These are phyloP conservation scores for Pholiota conissans DNA, from an alignment of 768 basidiomycete species.

Conservation along the genomic window DNA sequence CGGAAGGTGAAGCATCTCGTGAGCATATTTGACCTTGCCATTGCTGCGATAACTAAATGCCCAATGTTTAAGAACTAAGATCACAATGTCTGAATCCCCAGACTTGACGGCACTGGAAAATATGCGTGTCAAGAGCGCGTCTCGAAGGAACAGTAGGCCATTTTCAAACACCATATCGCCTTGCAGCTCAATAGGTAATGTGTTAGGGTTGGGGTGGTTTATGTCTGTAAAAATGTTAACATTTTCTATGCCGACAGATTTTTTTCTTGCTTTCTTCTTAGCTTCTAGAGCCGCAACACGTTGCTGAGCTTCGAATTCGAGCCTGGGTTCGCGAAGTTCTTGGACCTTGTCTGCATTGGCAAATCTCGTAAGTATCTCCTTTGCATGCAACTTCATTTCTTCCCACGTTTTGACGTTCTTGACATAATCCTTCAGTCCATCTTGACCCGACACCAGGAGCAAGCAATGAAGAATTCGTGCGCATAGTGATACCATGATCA, in stretches of 20 bases:
- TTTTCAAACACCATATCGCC: slow-evolving; percentile 31
- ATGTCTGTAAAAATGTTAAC: no score
- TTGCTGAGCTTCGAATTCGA: background rate
- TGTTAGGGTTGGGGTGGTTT: no score
- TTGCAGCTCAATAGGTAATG: no score
- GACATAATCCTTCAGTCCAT: slow-evolving; percentile 20
- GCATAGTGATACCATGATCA: slow-evolving; percentile 33
- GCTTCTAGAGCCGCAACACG: no score
- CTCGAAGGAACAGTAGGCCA: slow-evolving; percentile 26
- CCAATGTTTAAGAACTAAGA: slow-evolving; percentile 28
- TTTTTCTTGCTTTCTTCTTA: background rate
- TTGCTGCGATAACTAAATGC: slow-evolving; percentile 30
- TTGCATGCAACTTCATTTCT: slow-evolving; percentile 17
- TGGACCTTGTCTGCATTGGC: slow-evolving; percentile 15
- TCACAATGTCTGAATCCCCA: slow-evolving; percentile 30
- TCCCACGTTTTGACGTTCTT: slow-evolving; percentile 10
- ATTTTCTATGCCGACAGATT: background rate
- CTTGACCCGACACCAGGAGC: slow-evolving; percentile 21
- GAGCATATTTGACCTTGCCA: slow-evolving; percentile 32
- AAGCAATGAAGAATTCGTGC: slow-evolving; percentile 32
- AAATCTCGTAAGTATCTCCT: slow-evolving; percentile 18
- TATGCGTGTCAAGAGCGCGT: slow-evolving; percentile 25
- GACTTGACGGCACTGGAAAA: slow-evolving; percentile 29
- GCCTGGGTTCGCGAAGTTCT: slow-evolving; percentile 17
- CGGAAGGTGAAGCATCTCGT: slow-evolving; percentile 30